phyloP scores from a whole-genome alignment of 305 asterid species.

The Fraxinus floribunda region DNA sequence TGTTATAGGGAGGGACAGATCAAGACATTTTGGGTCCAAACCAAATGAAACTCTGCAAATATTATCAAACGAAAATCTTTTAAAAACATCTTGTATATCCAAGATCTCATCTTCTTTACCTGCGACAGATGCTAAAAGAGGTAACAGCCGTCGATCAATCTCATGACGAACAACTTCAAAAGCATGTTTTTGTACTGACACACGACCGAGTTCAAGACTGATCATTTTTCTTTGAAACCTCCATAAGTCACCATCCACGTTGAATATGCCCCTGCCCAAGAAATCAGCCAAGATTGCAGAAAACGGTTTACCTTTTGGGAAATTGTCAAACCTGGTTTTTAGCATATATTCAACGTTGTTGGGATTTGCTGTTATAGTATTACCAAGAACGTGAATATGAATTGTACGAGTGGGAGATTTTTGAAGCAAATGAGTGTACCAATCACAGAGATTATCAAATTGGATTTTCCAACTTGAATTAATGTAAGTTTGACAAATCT shows the following conservation, averaged over 20 bases:
- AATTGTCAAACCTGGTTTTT: slow-evolving; percentile 63
- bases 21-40: slow-evolving; percentile 59
- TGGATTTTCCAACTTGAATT: slow-evolving; percentile 44
- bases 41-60: slow-evolving; percentile 69
- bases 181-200: slow-evolving; percentile 43
- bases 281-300: slow-evolving; percentile 73
- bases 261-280: slow-evolving; percentile 75
- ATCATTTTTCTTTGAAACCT: slow-evolving; percentile 63
- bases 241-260: slow-evolving; percentile 82
- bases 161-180: slow-evolving; percentile 46
- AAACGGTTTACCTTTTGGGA: slow-evolving; percentile 75
- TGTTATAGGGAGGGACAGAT: slow-evolving; percentile 46
- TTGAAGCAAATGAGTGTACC: slow-evolving; percentile 68
- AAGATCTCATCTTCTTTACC: slow-evolving; percentile 6
- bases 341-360: slow-evolving; percentile 77
- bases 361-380: slow-evolving; percentile 65
- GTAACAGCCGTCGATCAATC: slow-evolving; percentile 46
- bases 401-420: slow-evolving; percentile 59
- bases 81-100: slow-evolving; percentile 66
- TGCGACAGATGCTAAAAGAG: slow-evolving; percentile 33
- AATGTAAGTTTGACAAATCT: slow-evolving; percentile 51
- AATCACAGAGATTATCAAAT: slow-evolving; percentile 63
- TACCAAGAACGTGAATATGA: slow-evolving; percentile 71
- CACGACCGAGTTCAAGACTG: slow-evolving; percentile 52
- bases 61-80: slow-evolving; percentile 55